A percentile compares a stretch with the other conserved stretches of the same genome.
phyloP scores from a whole-genome alignment of 1,284 basidiomycete genomes.

The Exobasidium cylindrosporum region DNA sequence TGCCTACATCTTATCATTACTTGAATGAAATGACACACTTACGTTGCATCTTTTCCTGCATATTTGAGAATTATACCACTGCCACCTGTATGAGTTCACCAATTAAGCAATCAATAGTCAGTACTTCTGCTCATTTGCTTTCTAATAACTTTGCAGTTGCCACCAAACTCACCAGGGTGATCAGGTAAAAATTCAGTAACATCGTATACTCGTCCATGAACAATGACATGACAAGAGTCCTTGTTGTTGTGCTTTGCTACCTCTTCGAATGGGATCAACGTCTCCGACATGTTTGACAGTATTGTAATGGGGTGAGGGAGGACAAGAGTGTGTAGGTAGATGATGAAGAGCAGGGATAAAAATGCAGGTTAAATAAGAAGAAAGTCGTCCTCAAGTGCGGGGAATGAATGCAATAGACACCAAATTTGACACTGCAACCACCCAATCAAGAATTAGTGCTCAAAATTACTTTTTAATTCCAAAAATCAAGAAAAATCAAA shows the following conservation, averaged over 20 bases:
- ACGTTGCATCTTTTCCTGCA: slow-evolving; percentile 28
- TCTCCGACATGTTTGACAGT: slow-evolving; percentile 9
- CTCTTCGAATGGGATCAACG: slow-evolving; percentile 59
- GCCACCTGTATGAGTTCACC: slow-evolving; percentile 7
- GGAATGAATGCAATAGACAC: neutral
- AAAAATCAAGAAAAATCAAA: neutral
- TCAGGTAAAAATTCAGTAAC: slow-evolving; percentile 70
- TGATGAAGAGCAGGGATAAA: neutral
- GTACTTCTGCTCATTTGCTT: neutral
- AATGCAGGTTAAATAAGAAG: neutral
- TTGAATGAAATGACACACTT: slow-evolving; percentile 9
- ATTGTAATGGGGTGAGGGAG: neutral
- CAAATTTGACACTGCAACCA: too few relatives aligned
- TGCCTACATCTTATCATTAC: neutral
- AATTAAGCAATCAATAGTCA: neutral
- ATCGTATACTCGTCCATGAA: slow-evolving; percentile 74
- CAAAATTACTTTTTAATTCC: too few relatives aligned
- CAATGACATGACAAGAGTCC: slow-evolving; percentile 81
- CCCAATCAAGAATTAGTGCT: too few relatives aligned
- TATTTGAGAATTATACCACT: slow-evolving; percentile 27
- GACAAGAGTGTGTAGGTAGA: neutral
- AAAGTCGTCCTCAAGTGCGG: neutral
- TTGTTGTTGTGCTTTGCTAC: slow-evolving; percentile 69
- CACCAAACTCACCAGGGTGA: slow-evolving; percentile 15
- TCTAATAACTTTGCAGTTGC: neutral